Base-by-base conservation (phyloP, 2,329 filamentous ascomycete species). In the Cladophialophora chaetospira region DNA sequence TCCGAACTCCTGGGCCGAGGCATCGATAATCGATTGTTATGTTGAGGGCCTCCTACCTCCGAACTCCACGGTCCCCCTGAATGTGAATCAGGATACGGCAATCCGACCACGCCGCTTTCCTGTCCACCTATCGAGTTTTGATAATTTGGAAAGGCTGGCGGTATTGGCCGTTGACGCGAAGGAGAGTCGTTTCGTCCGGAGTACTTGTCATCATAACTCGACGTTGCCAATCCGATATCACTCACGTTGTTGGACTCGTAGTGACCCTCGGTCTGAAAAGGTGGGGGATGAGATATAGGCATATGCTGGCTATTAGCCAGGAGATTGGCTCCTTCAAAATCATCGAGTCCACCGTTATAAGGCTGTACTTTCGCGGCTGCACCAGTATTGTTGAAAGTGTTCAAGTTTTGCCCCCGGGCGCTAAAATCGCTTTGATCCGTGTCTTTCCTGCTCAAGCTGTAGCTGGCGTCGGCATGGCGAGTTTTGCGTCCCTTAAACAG, bases 401-500 rank as follows among this genome's bases (percentile, higher is more conserved):
- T 45, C 46, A 60, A 13, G 29, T 57, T 60, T 23, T 60, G 60
- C 19, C 53, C 57, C 10, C 53, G 28, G 11, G 53, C 45, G n/a
- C 46, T 46, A 29, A 57, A 55, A 23, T 48, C 53, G 11, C 38
- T 55, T 29, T 35, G 46, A 25, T 56, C 46, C 4, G 60, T 55
- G 40, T 54, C 38, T 43, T 62, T 62, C 15, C 60, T 35, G 5
- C 23, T 58, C 62, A 50, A 66, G 69, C 61, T 43, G 54, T 77
- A 77, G 60, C 74, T 77, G 17, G 70, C 62, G 51, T 77, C 75
- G 36, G 68, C 54, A 45, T 68, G 71, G 43, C 76, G 69, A 55
- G 64, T 71, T 69, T 84, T 87, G 52, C 83, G 80, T 38, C 90
- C 90, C 13, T 90, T 83, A 61, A 92, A 87, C 17, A 95, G 76